These are phyloP conservation scores for Penicillium simplicissimum DNA, from an alignment of 495 filamentous ascomycete species.

Conservation along the genomic window DNA sequence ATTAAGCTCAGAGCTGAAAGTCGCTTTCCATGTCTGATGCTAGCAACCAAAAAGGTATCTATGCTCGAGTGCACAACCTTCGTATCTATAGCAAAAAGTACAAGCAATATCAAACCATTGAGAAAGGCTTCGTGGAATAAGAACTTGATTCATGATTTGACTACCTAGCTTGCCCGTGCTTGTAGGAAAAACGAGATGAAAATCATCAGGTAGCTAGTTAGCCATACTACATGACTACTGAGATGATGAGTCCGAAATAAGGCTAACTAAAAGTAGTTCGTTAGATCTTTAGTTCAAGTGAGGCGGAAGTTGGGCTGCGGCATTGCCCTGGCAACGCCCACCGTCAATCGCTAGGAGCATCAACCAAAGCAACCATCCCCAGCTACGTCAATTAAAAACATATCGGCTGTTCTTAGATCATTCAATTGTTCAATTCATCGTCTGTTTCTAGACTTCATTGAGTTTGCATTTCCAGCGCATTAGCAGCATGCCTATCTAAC, in stretches of 20 bases:
- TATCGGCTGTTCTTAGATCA: constrained; percentile 9
- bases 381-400: neutral
- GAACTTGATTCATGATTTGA: no score
- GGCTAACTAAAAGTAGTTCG: neutral
- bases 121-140: neutral
- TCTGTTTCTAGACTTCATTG: constrained; percentile 1
- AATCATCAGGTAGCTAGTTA: neutral
- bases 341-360: neutral
- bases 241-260: no score
- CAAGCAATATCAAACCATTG: neutral
- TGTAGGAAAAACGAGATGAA: neutral
- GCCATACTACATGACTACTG: neutral
- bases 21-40: neutral
- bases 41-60: neutral
- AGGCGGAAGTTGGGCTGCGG: neutral
- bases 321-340: constrained; percentile 17
- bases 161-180: neutral
- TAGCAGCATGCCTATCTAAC: neutral
- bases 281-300: neutral
- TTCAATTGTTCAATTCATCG: neutral
- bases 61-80: neutral
- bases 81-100: neutral
- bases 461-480: neutral
- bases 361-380: constrained; percentile 5
- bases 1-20: constrained; percentile 20